phyloP scores from a whole-genome alignment of 2,329 filamentous ascomycete genomes.

The Fusarium cyanostomum region DNA sequence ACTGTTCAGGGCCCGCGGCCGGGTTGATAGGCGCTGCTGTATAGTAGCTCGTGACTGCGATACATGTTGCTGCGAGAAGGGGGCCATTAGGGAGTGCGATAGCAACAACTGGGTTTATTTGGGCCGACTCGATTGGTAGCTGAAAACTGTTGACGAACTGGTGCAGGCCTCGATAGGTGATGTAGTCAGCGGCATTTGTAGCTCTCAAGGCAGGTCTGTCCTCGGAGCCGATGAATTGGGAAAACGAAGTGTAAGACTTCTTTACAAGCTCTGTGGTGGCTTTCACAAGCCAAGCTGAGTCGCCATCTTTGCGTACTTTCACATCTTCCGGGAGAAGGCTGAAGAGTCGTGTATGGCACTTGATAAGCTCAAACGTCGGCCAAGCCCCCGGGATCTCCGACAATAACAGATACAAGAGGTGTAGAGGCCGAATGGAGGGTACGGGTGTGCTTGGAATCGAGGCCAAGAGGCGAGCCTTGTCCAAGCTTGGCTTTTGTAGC shows the following conservation, averaged over 20 bases:
- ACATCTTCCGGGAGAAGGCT: constrained; percentile 50
- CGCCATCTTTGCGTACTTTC: constrained; percentile 40
- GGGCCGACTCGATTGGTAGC: constrained; percentile 36
- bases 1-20: constrained; percentile 59
- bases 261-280: constrained; percentile 41
- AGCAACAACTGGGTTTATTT: constrained; percentile 56
- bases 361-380: constrained; percentile 45
- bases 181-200: constrained; percentile 36
- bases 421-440: constrained; percentile 39
- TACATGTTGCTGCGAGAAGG: constrained; percentile 59
- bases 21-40: constrained; percentile 63
- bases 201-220: constrained; percentile 44
- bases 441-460: constrained; percentile 31
- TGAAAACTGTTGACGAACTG: constrained; percentile 48
- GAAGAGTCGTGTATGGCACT: constrained; percentile 49
- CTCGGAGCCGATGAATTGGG: constrained; percentile 46
- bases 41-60: constrained; percentile 61
- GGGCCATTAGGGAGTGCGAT: constrained; percentile 64
- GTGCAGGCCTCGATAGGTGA: constrained; percentile 47
- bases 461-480: constrained; percentile 34
- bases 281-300: constrained; percentile 26
- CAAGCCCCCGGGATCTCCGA: constrained; percentile 41
- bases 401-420: constrained; percentile 40
- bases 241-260: constrained; percentile 50
- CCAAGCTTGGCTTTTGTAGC: constrained; percentile 8